Percentiles rank a stretch among this genome's conserved stretches.
phyloP scores from a whole-genome alignment of 1,139 yeast species.

The Kodamaea sp. region DNA sequence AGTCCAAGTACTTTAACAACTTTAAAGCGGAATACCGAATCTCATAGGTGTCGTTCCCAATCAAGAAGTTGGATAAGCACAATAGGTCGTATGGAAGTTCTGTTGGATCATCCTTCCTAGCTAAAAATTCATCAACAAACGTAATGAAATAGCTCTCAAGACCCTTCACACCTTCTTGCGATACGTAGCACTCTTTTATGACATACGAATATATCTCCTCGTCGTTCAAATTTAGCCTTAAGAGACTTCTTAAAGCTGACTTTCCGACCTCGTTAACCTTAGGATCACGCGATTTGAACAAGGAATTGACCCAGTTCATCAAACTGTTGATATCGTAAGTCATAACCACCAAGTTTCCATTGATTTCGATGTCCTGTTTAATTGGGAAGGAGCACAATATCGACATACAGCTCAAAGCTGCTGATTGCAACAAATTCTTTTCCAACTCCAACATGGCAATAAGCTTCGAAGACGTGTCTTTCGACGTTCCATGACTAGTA shows the following conservation, averaged over 20 bases:
- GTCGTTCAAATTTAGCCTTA: conserved; percentile 59
- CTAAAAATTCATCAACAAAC: conserved; percentile 60
- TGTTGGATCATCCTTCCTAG: conserved; percentile 34
- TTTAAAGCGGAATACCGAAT: conserved; percentile 66
- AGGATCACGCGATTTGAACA: conserved; percentile 62
- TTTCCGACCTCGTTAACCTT: conserved; percentile 65
- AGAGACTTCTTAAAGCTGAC: conserved; percentile 68
- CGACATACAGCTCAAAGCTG: conserved; percentile 85
- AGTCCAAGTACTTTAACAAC: conserved; percentile 58
- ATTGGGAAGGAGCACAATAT: conserved; percentile 70
- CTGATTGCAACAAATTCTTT: conserved; percentile 64
- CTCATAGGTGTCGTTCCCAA: conserved; percentile 63
- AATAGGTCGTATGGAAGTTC: conserved; percentile 57
- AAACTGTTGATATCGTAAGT: conserved; percentile 73
- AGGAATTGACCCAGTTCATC: conserved; percentile 75
- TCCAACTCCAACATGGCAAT: conserved; percentile 86
- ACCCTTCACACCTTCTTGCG: conserved; percentile 51
- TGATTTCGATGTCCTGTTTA: conserved; percentile 48
- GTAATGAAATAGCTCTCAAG: conserved; percentile 71
- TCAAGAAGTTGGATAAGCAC: conserved; percentile 65
- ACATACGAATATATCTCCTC: conserved; percentile 62
- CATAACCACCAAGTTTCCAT: conserved; percentile 46
- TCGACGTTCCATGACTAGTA: conserved; percentile 37
- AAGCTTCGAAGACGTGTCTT: conserved; percentile 6
- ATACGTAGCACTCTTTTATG: conserved; percentile 66